These are phyloP conservation scores for Pyracantha coccinea DNA, from an alignment of 331 rosid genomes.

Conservation along the genomic window DNA sequence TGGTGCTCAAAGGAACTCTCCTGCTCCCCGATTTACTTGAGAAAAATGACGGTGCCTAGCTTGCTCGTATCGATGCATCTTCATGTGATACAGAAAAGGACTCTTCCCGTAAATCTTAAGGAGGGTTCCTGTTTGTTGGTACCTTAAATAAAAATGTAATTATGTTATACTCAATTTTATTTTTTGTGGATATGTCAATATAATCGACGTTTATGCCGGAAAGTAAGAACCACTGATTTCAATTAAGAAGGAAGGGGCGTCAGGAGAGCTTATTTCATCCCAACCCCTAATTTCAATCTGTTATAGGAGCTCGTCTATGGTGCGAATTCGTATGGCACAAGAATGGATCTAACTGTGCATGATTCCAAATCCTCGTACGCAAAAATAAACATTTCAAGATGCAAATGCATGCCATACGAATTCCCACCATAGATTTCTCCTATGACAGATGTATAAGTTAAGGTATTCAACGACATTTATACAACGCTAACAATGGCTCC, in stretches of 20 bases:
- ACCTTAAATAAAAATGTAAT: neutral
- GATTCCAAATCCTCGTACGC: too few relatives aligned
- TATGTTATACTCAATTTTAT: neutral
- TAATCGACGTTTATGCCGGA: neutral
- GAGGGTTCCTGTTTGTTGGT: neutral
- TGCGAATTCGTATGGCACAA: neutral
- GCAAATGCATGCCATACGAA: too few relatives aligned
- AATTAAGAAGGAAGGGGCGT: too few relatives aligned
- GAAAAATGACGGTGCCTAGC: neutral
- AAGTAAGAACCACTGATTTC: neutral
- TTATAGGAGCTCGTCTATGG: too few relatives aligned
- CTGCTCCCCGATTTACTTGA: neutral
- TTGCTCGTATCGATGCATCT: neutral
- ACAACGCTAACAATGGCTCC: too few relatives aligned
- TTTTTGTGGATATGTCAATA: neutral
- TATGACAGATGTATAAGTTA: too few relatives aligned
- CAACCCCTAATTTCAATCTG: too few relatives aligned
- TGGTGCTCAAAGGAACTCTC: neutral
- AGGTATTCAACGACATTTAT: too few relatives aligned
- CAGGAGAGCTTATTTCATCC: too few relatives aligned
- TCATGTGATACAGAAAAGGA: neutral
- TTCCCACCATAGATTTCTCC: too few relatives aligned
- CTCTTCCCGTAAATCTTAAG: neutral
- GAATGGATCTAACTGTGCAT: too few relatives aligned
- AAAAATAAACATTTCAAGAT: too few relatives aligned